These are phyloP conservation scores for Aureobasidium subglaciale DNA, from an alignment of 2,329 filamentous ascomycete genomes.

Conservation along the genomic window DNA sequence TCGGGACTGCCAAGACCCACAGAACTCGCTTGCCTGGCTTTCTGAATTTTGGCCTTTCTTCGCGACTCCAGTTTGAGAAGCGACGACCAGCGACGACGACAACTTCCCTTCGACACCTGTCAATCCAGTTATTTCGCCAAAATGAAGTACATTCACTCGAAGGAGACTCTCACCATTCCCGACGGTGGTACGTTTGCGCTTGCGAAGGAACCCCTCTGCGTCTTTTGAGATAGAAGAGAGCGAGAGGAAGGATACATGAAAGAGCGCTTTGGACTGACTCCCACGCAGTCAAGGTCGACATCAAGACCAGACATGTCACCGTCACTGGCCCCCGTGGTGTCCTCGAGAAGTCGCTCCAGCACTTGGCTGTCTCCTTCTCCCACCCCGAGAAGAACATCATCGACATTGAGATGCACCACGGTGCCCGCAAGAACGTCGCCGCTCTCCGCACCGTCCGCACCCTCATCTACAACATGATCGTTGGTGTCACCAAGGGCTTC, in stretches of 20 bases:
- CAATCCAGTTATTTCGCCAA: constrained; percentile 45
- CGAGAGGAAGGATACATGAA: background rate
- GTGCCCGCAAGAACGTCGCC: constrained; percentile 93
- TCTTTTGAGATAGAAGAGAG: constrained; percentile 17
- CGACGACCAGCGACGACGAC: constrained; percentile 14
- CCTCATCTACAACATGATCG: constrained; percentile 97
- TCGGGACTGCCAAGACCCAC: background rate
- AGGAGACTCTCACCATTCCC: constrained; percentile 91
- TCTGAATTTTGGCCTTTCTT: background rate
- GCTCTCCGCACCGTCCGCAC: constrained; percentile 96
- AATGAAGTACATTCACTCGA: constrained; percentile 99
- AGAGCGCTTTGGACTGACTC: constrained; percentile 19
- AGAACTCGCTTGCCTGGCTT: constrained; percentile 5
- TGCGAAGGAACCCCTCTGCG: background rate
- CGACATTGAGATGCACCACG: constrained; percentile 98
- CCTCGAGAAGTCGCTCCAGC: constrained; percentile 90
- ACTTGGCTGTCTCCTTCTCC: constrained; percentile 93
- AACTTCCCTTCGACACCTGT: constrained; percentile 16
- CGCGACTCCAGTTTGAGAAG: background rate
- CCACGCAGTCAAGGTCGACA: constrained; percentile 81
- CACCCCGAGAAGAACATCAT: constrained; percentile 78
- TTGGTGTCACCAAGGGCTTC: constrained; percentile 97
- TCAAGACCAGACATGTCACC: constrained; percentile 93
- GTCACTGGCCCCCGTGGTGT: constrained; percentile 90
- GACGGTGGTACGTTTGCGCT: constrained; percentile 71